Base-by-base conservation (phyloP, 805 yeast species). In the Starmerella stellata region DNA sequence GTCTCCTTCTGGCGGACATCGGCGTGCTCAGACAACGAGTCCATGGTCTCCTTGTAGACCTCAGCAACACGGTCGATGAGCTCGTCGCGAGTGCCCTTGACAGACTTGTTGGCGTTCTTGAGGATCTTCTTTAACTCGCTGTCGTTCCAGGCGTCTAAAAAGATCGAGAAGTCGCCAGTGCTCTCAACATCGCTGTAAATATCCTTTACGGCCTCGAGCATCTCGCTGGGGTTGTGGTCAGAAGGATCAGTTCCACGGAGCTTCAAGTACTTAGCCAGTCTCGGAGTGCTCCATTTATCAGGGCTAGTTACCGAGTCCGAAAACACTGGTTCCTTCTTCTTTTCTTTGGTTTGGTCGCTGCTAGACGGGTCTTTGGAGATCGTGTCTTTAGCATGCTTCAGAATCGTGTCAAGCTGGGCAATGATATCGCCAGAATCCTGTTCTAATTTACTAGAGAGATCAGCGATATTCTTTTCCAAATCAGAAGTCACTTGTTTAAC, bases 121-220 rank as follows among this genome's bases (percentile, higher is more conserved):
- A 76, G 58, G 71, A 76, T 71, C 14, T 54, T 48, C 43, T 59
- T 57, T 41, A 76, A 54, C 36, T 68, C 70, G 7, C 63, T 64
- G 7, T 55, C 51, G 18, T 65, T 57, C 81, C 81, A 75, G 24
- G 60, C 47, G 9, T 65, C 59, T 5, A 29, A 13, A 13, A 29
- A 17, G 32, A 17, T 17, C 16, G 7, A 8, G 51, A 72, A 74
- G 40, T 70, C 56, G 66, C 68, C 65, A 25, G 61, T 61, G 17
- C 74, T 71, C 5, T 71, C 65, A 40, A 69, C 69, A 3, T 63
- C 58, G 35, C 55, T 46, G 23, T 51, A 40, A 19, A 56, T 50
- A 49, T 63, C 56, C 3, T 68, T 69, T 4, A 44, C 49, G 20
- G 57, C 39, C 14, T 62, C 58, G 28, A 63, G 47, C 46, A 74